Evolutionary conservation across 371 early-diverging fungal genomes (phyloP), one percentile per base, ranked within the genome.

Genomic region (Syncephalastrum contaminatum): DNA sequence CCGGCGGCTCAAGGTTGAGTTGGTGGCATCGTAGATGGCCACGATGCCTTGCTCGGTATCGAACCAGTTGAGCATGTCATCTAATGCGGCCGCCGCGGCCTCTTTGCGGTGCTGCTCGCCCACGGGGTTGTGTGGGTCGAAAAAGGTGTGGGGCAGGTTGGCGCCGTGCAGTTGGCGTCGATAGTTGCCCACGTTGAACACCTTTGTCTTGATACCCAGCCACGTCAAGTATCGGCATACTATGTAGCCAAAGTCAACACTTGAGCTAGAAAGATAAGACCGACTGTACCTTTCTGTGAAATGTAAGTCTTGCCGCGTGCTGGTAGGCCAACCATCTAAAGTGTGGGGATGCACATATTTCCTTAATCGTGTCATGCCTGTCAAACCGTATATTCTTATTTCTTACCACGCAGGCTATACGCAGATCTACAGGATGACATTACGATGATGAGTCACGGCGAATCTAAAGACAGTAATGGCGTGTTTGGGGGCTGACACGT

Each of bases 1-100:
- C 51, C 99, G 80, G 59, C 98, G 82, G 43, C 87, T 84, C 12
- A 65, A 74, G 0, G 98, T 98, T 24, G 95, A 91, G 72, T 99
- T 99, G 13, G 99, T 98, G 16, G 98, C 99, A 66, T 99, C 99
- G 64, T 96, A 97, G 21, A 97, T 83, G 4, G 93, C 98, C 22
- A 96, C 92, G 15, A 84, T 82, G 19, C 87, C 90, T 43, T 84
- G 73, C n/a, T 85, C 84, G 48, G 80, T 83, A 46, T 84, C 77
- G 20, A 97, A 89, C 97, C 97, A 99, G 40, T 68, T 63, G 27
- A 96, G 72, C 92, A 97, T 90, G 62, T 98, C 98, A 12, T 85
- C 81, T 46, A 98, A 69, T 15, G 97, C 97, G 48, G 82, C 78
- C 13, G 75, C 67, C 4, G 98, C 97, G 21, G 96, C 92, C 56